Evolutionary conservation across 176 grass and related monocot species (phyloP).

Genomic region (Eleusine coracana): DNA sequence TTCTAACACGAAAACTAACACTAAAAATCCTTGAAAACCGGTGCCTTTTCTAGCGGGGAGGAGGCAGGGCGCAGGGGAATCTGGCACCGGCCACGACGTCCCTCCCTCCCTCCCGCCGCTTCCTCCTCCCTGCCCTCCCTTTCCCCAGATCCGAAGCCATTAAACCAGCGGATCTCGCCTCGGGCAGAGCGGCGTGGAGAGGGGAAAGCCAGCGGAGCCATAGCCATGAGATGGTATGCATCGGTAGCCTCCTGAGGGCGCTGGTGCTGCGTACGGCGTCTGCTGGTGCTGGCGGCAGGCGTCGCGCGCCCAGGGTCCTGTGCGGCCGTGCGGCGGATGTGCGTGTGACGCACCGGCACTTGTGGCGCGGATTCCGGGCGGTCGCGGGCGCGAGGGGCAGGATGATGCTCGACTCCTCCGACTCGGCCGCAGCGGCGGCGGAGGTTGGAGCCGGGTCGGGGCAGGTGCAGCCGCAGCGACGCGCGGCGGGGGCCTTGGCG

Average conservation of each 20-base stretch:
- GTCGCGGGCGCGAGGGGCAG: conserved; percentile 45
- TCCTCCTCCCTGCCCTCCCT: conserved; percentile 42
- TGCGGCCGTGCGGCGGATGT: conserved; percentile 61
- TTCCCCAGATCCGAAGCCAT: conserved; percentile 45
- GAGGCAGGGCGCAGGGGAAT: conserved; percentile 45
- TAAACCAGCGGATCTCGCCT: conserved; percentile 57
- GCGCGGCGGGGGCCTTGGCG: conserved; percentile 26
- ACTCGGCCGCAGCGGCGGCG: conserved; percentile 31
- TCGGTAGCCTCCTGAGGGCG: conserved; percentile 81
- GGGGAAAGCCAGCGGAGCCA: conserved; percentile 17
- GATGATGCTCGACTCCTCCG: conserved; percentile 67
- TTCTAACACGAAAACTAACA: background rate
- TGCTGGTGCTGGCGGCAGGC: conserved; percentile 49
- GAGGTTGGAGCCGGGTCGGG: background rate
- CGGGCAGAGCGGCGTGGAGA: background rate
- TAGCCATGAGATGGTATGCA: conserved; percentile 87
- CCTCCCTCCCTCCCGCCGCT: conserved; percentile 37
- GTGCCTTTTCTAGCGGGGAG: conserved; percentile 20
- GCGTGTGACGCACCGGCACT: conserved; percentile 46
- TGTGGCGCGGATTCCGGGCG: conserved; percentile 54
- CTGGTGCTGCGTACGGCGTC: conserved; percentile 62
- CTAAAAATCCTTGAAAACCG: conserved; percentile 15
- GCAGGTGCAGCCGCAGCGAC: conserved; percentile 46
- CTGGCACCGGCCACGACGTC: conserved; percentile 38
- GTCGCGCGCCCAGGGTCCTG: conserved; percentile 49